Evolutionary conservation across 1,139 yeast genomes (phyloP), one percentile per base, ranked within the genome.

Genomic region (Candida sanyaensis): DNA sequence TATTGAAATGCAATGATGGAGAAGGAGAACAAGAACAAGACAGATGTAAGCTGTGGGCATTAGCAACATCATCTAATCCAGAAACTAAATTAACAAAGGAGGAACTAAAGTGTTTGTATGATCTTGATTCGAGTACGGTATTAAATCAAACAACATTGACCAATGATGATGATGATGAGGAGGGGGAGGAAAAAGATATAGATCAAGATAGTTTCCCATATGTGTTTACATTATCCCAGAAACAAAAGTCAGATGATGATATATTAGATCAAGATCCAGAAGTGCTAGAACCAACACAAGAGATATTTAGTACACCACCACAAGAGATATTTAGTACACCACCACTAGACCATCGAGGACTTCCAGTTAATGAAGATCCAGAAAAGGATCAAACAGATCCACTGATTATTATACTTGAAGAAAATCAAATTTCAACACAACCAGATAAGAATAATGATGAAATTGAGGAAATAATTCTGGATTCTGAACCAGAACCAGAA

Each of bases 21-120:
- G 26, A 48, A 3, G 30, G 13, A 5, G 21, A 17, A 17, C 3
- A 2, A 17, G 21, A 17, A 13, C n/a, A n/a, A 17, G 21, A 17
- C 21, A 3, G 3, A 8, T 26, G 47, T 30, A 52, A 58, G 10
- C 52, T 74, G 37, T 74, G 78, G 79, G 59, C 66, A 2, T 68
- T 66, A 50, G 74, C 78, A 50, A 74, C 78, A 0, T 62, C 74
- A 2, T 52, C 63, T 0, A 64, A 59, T 27, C 77, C 77, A 2
- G 63, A 68, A 21, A 48, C 49, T 6, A 58, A 58, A 6, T 54
- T 73, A 39, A 61, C 68, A 2, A 52, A 59, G 2, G 73, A 68
- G 12, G 78, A 72, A 30, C 51, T 73, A 10, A 60, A 55, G 48
- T 66, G 71, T 68, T 57, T 74, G 11, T 73, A 75, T 50, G 77